Evolutionary conservation across 1,139 yeast species (phyloP).

Genomic region (Blastobotrys elegans): DNA sequence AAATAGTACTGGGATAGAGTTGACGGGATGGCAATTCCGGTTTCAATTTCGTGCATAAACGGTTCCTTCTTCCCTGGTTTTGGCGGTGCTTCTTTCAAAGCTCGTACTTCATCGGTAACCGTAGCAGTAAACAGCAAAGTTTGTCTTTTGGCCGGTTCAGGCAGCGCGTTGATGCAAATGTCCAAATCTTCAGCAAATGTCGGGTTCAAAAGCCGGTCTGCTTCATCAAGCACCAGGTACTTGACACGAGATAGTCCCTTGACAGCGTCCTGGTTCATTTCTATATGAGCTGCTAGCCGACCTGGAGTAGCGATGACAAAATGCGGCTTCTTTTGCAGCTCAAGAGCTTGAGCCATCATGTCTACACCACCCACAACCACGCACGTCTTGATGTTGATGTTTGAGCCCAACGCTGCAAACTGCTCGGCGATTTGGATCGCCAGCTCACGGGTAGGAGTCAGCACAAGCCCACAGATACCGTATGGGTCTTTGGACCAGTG

Average conservation of each 20-base stretch:
- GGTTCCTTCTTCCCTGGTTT: constrained; percentile 60
- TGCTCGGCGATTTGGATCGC: constrained; percentile 98
- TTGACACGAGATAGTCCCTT: constrained; percentile 72
- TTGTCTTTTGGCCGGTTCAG: constrained; percentile 68
- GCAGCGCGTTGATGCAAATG: constrained; percentile 62
- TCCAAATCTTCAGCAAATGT: constrained; percentile 78
- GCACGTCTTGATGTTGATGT: constrained; percentile 73
- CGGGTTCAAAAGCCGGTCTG: constrained; percentile 81
- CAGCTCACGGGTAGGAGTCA: constrained; percentile 93
- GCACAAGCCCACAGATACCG: constrained; percentile 82
- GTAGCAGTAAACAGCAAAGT: constrained; percentile 94
- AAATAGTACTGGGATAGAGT: constrained; percentile 56
- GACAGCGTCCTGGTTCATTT: constrained; percentile 79
- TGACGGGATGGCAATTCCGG: constrained; percentile 68
- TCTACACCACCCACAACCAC: constrained; percentile 95
- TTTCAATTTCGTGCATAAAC: constrained; percentile 75
- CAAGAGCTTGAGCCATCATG: constrained; percentile 78
- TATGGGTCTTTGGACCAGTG: constrained; percentile 93
- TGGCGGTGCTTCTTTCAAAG: constrained; percentile 65
- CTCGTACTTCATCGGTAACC: constrained; percentile 84
- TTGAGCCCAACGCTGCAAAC: constrained; percentile 86
- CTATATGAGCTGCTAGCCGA: constrained; percentile 85
- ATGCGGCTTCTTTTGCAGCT: constrained; percentile 80
- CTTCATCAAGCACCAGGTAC: constrained; percentile 89
- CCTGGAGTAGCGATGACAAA: constrained; percentile 98